Conservation (phyloP, 805 yeast genomes). For the Tetrapisispora taiwanensis region DNA sequence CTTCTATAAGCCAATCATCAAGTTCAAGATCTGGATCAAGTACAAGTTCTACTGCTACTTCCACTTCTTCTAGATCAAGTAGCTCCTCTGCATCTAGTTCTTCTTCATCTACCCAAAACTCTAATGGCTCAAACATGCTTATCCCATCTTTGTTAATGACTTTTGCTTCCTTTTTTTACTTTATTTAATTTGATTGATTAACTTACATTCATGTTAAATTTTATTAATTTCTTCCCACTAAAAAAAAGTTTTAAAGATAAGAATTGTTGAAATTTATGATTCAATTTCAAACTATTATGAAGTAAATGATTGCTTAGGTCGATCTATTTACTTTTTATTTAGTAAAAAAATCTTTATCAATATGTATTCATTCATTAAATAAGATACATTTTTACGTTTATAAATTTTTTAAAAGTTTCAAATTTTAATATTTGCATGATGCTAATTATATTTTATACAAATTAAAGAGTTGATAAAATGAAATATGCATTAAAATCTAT, state of each 20-base stretch:
- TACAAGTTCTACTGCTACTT: background rate
- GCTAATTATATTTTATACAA: background rate
- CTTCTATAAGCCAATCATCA: background rate
- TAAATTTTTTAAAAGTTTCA: no score
- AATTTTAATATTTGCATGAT: background rate
- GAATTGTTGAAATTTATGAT: no score
- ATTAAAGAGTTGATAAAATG: background rate
- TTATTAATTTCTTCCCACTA: background rate
- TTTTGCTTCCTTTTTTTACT: background rate
- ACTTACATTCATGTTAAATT: background rate
- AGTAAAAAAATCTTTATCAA: no score
- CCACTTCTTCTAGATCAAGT: background rate
- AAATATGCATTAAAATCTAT: background rate
- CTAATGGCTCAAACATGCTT: background rate
- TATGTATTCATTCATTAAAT: no score
- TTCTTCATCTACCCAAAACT: background rate
- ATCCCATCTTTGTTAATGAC: background rate
- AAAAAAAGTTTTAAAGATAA: no score
- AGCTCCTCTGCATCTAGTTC: background rate
- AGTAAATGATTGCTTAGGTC: no score
- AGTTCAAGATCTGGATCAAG: background rate
- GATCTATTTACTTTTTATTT: no score
- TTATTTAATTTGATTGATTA: background rate
- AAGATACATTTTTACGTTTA: no score
- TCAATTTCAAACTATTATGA: no score